Evolutionary conservation across 345 rosid species (phyloP).

Genomic region (sweet orange (Citrus sinensis)): DNA sequence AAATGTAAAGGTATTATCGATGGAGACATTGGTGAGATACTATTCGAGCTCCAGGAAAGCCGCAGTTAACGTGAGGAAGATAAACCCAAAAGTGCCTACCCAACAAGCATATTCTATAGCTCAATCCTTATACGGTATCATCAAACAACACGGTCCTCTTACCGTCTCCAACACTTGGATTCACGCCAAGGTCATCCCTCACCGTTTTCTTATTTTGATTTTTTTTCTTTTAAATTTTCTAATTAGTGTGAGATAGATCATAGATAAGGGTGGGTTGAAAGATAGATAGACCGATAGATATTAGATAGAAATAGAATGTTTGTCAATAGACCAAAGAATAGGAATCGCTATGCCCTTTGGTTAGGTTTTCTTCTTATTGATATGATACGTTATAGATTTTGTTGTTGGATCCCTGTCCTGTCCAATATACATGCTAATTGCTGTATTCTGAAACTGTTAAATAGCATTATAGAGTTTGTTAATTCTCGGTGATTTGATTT

Average conservation of each 20-base stretch:
- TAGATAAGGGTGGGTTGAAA: no score
- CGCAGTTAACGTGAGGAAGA: slow-evolving; percentile 80
- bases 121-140: slow-evolving; percentile 54
- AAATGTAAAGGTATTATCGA: not conserved
- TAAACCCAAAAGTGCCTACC: slow-evolving; percentile 89
- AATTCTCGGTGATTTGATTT: not conserved
- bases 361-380: no score
- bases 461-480: not conserved
- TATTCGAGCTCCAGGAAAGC: slow-evolving; percentile 54
- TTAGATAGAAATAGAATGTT: no score
- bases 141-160: slow-evolving; percentile 74
- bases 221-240: not conserved
- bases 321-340: no score
- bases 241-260: not conserved
- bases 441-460: no score
- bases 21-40: slow-evolving; percentile 37
- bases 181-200: slow-evolving; percentile 53
- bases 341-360: no score
- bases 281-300: no score
- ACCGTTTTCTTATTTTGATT: not conserved
- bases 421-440: no score
- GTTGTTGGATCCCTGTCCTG: no score
- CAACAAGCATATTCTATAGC: slow-evolving; percentile 80
- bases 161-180: slow-evolving; percentile 75
- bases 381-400: no score